phyloP scores from a whole-genome alignment of 352 stramenopile genomes.

The Globisporangium perplexum region DNA sequence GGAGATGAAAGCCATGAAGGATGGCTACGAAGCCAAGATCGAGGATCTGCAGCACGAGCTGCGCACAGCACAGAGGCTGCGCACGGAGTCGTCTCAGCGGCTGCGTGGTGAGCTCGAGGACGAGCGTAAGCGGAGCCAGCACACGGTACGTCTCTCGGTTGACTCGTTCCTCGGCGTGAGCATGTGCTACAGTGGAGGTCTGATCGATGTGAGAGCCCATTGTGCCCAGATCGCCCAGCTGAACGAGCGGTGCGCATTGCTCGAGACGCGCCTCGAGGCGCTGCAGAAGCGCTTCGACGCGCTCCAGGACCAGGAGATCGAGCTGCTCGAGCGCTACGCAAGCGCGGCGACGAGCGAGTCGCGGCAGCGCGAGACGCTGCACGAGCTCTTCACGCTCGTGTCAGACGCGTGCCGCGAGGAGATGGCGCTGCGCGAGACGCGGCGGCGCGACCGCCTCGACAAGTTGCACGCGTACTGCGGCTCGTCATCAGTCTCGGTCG shows the following conservation, averaged over 20 bases:
- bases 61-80: conserved; percentile 32
- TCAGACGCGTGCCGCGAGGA: conserved; percentile 24
- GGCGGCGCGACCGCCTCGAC: conserved; percentile 23
- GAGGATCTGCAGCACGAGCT: conserved; percentile 59
- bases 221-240: conserved; percentile 31
- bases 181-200: neutral
- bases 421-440: conserved; percentile 16
- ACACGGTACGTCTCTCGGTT: conserved; percentile 19
- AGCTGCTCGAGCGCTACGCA: conserved; percentile 27
- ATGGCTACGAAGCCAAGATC: conserved; percentile 59
- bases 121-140: conserved; percentile 42
- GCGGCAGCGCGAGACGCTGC: conserved; percentile 17
- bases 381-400: conserved; percentile 19
- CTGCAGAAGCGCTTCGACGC: conserved; percentile 20
- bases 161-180: neutral
- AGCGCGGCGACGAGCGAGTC: conserved; percentile 15
- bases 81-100: conserved; percentile 34
- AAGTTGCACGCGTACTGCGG: conserved; percentile 59
- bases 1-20: conserved; percentile 65
- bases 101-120: conserved; percentile 41
- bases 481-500: conserved; percentile 54
- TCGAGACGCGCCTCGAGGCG: conserved; percentile 30
- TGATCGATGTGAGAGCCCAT: neutral
- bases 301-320: conserved; percentile 31
- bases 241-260: conserved; percentile 26